Percentiles rank a stretch among this genome's conserved stretches.
These are phyloP conservation scores for Panicum miliaceum DNA, from an alignment of 176 grass and related monocot species.

Conservation along the genomic window DNA sequence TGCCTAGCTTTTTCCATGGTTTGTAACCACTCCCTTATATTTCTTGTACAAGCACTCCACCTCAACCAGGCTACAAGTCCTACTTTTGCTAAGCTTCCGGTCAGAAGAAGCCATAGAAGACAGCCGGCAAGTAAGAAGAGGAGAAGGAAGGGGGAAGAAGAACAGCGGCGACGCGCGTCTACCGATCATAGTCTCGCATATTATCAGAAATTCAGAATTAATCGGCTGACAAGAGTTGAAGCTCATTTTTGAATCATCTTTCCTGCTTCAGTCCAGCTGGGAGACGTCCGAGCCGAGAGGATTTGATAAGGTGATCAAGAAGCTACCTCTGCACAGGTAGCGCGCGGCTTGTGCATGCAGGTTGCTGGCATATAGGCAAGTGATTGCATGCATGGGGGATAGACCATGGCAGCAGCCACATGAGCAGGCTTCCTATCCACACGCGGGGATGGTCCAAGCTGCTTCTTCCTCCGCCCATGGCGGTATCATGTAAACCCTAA, in stretches of 20 bases:
- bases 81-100: slow-evolving; percentile 38
- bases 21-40: slow-evolving; percentile 67
- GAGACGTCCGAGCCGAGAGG: not conserved
- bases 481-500: slow-evolving; percentile 62
- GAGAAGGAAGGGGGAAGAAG: not conserved
- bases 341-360: slow-evolving; percentile 1
- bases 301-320: slow-evolving; percentile 23
- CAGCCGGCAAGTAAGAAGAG: slow-evolving; percentile 34
- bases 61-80: slow-evolving; percentile 41
- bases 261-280: not conserved
- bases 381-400: slow-evolving; percentile 56
- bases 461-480: slow-evolving; percentile 52
- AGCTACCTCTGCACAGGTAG: slow-evolving; percentile 1
- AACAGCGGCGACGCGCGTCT: not conserved
- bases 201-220: no score
- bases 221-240: slow-evolving; percentile 35
- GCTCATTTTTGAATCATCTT: not conserved
- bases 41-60: slow-evolving; percentile 66
- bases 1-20: slow-evolving; percentile 56
- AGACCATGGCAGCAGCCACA: slow-evolving; percentile 49
- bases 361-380: not conserved
- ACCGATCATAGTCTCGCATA: not conserved
- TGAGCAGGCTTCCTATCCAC: slow-evolving; percentile 43
- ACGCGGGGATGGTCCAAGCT: slow-evolving; percentile 45
- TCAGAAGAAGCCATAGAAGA: slow-evolving; percentile 49